Evolutionary conservation across 441 rosid genomes (phyloP).

Genomic region (Isatis lusitanica): DNA sequence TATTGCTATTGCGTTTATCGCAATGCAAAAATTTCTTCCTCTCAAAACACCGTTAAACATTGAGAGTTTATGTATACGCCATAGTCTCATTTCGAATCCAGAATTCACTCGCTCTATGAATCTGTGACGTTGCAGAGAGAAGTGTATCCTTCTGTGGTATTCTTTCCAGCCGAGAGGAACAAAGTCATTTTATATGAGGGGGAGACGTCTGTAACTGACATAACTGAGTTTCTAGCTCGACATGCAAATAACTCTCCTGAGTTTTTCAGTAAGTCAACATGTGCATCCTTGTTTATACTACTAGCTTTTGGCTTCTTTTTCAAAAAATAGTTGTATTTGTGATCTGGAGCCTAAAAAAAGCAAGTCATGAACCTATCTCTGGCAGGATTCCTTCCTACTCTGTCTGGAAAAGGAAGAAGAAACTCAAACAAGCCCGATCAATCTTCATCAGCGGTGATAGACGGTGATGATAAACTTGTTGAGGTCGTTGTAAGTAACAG

Average conservation of each 20-base stretch:
- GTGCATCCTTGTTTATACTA: conserved; percentile 16
- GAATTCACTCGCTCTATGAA: conserved; percentile 7
- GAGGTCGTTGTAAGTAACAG: conserved; percentile 55
- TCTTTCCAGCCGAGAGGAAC: conserved; percentile 85
- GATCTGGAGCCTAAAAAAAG: conserved; percentile 12
- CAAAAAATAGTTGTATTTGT: neutral
- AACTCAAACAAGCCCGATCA: conserved; percentile 35
- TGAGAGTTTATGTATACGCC: neutral
- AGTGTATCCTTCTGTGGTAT: conserved; percentile 74
- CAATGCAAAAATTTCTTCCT: neutral
- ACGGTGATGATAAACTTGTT: conserved; percentile 46
- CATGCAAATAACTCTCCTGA: conserved; percentile 62
- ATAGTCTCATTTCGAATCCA: conserved; percentile 1
- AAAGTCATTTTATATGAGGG: conserved; percentile 63
- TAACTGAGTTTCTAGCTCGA: conserved; percentile 68
- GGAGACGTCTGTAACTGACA: conserved; percentile 64
- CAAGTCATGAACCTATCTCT: conserved; percentile 4
- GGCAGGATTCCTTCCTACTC: conserved; percentile 56
- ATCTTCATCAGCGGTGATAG: conserved; percentile 21
- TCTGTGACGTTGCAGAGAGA: conserved; percentile 61
- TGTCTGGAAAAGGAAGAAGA: conserved; percentile 39
- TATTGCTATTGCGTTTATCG: neutral
- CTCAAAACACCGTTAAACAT: neutral
- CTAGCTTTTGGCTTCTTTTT: neutral
- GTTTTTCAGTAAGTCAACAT: conserved; percentile 49